Conservation (phyloP, 2,329 filamentous ascomycete genomes). For the Ascomycota sp. region DNA sequence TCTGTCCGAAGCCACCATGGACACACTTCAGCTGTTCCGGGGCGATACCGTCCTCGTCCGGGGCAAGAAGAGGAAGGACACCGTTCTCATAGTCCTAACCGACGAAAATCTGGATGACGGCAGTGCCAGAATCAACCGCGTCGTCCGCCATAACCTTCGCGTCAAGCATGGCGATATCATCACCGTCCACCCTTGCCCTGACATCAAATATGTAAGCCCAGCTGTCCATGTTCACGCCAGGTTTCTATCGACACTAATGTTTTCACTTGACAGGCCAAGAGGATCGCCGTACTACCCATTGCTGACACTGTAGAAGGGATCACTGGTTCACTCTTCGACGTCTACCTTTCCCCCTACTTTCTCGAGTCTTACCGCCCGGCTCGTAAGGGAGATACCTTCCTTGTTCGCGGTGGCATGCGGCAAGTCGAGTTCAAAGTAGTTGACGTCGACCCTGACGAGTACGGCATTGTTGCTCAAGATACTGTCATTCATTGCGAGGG, state of each 20-base stretch:
- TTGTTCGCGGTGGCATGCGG: conserved; percentile 90
- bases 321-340: conserved; percentile 92
- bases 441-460: conserved; percentile 93
- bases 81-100: conserved; percentile 85
- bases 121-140: conserved; percentile 90
- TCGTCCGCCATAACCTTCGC: conserved; percentile 90
- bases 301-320: conserved; percentile 95
- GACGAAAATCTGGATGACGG: conserved; percentile 97
- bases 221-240: background rate
- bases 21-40: conserved; percentile 91
- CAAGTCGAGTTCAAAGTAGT: conserved; percentile 99
- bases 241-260: background rate
- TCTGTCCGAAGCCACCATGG: conserved; percentile 96
- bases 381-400: conserved; percentile 92
- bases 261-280: conserved; percentile 54
- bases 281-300: conserved; percentile 92
- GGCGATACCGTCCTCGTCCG: conserved; percentile 95
- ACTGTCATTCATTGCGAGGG: conserved; percentile 98
- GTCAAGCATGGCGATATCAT: conserved; percentile 98
- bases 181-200: conserved; percentile 89
- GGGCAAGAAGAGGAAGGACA: conserved; percentile 99
- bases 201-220: conserved; percentile 95
- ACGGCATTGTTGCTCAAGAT: conserved; percentile 94
- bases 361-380: conserved; percentile 95
- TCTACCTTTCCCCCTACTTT: conserved; percentile 98